phyloP scores from a whole-genome alignment of 2,329 filamentous ascomycete genomes.

The Pleomassaria siparia region DNA sequence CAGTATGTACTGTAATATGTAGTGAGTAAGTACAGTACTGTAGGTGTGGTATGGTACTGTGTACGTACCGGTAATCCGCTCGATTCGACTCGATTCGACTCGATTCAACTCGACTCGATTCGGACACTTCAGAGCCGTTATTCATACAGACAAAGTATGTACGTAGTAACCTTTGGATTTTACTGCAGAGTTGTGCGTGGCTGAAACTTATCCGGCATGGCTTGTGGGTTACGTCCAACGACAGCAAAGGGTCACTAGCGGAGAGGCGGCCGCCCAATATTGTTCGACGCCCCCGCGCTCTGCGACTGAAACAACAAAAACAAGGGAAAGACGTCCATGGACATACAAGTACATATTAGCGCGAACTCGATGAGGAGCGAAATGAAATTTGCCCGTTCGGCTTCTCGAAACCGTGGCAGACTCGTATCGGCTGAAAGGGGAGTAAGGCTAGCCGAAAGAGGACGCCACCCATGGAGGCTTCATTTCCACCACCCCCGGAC shows the following conservation, averaged over 20 bases:
- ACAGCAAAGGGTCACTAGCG: conserved; percentile 1
- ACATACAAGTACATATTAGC: too few relatives aligned
- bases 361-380: conserved; percentile 12
- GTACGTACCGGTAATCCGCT: too few relatives aligned
- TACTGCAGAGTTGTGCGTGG: conserved; percentile 4
- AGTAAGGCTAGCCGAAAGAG: conserved; percentile 14
- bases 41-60: too few relatives aligned
- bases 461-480: conserved; percentile 8
- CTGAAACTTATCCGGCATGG: conserved; percentile 13
- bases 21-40: conserved; percentile 6
- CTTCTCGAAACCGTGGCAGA: conserved; percentile 8
- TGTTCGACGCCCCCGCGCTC: neutral
- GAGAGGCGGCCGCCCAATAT: neutral
- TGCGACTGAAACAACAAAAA: neutral
- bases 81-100: too few relatives aligned
- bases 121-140: too few relatives aligned
- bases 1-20: neutral
- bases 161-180: too few relatives aligned
- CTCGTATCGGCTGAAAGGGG: conserved; percentile 5
- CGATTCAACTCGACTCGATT: too few relatives aligned
- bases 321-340: too few relatives aligned
- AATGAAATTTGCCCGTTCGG: conserved; percentile 20
- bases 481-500: conserved; percentile 19
- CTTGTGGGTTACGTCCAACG: too few relatives aligned
- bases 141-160: too few relatives aligned